Evolutionary conservation across 768 basidiomycete species (phyloP), one percentile per base, ranked within the genome.

Genomic region (Tephrocybe sp.): DNA sequence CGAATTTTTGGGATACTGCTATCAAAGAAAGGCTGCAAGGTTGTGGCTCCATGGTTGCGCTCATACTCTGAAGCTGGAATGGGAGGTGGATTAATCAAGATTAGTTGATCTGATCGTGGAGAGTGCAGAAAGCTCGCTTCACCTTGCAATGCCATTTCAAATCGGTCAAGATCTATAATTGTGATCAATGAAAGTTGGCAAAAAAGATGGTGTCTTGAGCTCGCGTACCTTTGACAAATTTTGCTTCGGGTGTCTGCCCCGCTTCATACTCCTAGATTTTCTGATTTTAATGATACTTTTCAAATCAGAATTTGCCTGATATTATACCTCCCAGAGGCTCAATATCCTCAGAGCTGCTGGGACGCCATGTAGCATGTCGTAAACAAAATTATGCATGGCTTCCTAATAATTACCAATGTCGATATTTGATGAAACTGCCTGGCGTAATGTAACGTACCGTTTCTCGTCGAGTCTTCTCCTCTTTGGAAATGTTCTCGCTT

Each of bases 131-230:
- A 35, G 2, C 38, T 37, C 27, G 41, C 26, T 61, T n/a, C 7
- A 81, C 88, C 91, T 77, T 95, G 92, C 0, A 83, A 71, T 0
- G 89, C 89, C 87, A 95, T 88, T 64, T 95, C 92, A 48, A 92
- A 84, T 5, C 88, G 76, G 62, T 95, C 92, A 4, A 94, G 75
- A 62, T 95, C 92, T 92, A 48, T 9, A 48, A 13, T 13, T 36
- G n/a, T n/a, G 15, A n/a, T 38, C 5, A 44, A 8, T 27, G 7
- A 31, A 9, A 35, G 44, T 13, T 18, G 24, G 32, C n/a, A 26
- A 19, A 22, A 19, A 27, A 24, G 4, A 39, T 31, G 6, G 31
- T 26, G 26, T n/a, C n/a, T n/a, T n/a, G n/a, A 21, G 19, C 37
- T 12, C 19, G 13, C 15, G 13, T 43, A 79, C 90, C 90, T 78